These are phyloP conservation scores for Saccharomycopsis babjevae DNA, from an alignment of 805 yeast species.

Conservation along the genomic window DNA sequence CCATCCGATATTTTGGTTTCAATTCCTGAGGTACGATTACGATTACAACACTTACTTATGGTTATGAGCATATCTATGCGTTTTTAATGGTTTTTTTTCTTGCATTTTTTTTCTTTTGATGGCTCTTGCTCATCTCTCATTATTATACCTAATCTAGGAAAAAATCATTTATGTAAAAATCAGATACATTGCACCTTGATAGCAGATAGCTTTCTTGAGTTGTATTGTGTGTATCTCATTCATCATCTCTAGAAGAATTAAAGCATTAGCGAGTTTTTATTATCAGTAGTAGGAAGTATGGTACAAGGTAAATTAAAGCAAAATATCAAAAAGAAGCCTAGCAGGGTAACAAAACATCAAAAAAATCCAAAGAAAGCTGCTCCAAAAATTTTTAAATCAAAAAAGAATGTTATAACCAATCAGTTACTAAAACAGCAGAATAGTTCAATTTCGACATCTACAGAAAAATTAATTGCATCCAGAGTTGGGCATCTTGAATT, in stretches of 20 bases:
- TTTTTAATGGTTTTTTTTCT: no score
- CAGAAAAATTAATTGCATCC: slow-evolving; percentile 80
- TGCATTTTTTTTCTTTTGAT: no score
- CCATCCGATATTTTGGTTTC: no score
- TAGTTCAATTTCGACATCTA: slow-evolving; percentile 27
- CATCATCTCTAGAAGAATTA: neutral
- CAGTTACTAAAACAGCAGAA: slow-evolving; percentile 11
- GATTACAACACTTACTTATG: no score
- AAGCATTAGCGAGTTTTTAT: no score
- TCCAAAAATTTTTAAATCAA: slow-evolving; percentile 33
- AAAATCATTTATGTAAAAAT: no score
- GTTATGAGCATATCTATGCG: no score
- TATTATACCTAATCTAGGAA: no score
- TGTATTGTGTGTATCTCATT: neutral
- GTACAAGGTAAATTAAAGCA: slow-evolving; percentile 38
- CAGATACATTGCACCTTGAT: no score
- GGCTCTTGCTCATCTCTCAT: no score
- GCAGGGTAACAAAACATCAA: slow-evolving; percentile 36
- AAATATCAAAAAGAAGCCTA: slow-evolving; percentile 24
- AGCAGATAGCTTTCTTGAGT: no score
- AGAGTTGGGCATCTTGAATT: slow-evolving; percentile 92
- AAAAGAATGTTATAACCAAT: slow-evolving; percentile 25
- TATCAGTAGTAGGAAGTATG: slow-evolving; percentile 23
- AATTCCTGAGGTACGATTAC: no score
- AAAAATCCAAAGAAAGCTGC: slow-evolving; percentile 31